Percentiles rank a stretch among this genome's conserved stretches.
phyloP scores from a whole-genome alignment of 352 stramenopile genomes.

The Plasmopara viticola region DNA sequence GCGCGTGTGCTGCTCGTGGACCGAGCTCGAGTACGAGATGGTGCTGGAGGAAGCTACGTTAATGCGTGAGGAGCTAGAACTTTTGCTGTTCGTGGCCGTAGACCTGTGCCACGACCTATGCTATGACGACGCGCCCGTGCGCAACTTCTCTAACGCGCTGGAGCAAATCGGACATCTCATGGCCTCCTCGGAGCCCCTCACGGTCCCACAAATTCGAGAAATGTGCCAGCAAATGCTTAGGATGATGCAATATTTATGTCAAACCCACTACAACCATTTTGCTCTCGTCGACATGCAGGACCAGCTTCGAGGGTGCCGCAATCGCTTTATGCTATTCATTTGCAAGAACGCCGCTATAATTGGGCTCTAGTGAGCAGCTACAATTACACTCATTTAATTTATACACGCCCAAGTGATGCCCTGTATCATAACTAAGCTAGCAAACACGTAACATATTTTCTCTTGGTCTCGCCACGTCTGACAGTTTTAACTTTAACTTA shows the following conservation, averaged over 20 bases:
- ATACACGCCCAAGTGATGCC: slow-evolving; percentile 8
- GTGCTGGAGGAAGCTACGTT: slow-evolving; percentile 62
- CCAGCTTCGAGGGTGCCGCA: slow-evolving; percentile 49
- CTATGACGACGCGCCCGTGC: slow-evolving; percentile 28
- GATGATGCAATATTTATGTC: slow-evolving; percentile 73
- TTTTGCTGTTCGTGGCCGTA: slow-evolving; percentile 47
- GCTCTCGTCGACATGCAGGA: slow-evolving; percentile 71
- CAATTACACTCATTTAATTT: slow-evolving; percentile 17
- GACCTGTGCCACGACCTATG: slow-evolving; percentile 55
- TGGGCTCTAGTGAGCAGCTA: slow-evolving; percentile 30
- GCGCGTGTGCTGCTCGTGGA: slow-evolving; percentile 40
- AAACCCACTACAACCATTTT: slow-evolving; percentile 60
- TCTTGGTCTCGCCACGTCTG: slow-evolving; percentile 7
- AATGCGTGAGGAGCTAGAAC: slow-evolving; percentile 61
- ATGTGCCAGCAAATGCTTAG: slow-evolving; percentile 63
- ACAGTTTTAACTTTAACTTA: background rate
- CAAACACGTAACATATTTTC: slow-evolving; percentile 19
- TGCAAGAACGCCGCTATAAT: slow-evolving; percentile 66
- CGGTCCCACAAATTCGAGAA: slow-evolving; percentile 45
- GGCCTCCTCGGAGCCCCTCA: slow-evolving; percentile 41
- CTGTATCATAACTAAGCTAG: slow-evolving; percentile 20
- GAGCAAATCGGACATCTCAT: slow-evolving; percentile 42
- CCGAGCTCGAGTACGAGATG: slow-evolving; percentile 70
- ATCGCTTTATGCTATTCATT: slow-evolving; percentile 74
- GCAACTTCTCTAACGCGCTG: slow-evolving; percentile 27